These are phyloP conservation scores for Phytophthora palmivora DNA, from an alignment of 352 stramenopile genomes.

Conservation along the genomic window DNA sequence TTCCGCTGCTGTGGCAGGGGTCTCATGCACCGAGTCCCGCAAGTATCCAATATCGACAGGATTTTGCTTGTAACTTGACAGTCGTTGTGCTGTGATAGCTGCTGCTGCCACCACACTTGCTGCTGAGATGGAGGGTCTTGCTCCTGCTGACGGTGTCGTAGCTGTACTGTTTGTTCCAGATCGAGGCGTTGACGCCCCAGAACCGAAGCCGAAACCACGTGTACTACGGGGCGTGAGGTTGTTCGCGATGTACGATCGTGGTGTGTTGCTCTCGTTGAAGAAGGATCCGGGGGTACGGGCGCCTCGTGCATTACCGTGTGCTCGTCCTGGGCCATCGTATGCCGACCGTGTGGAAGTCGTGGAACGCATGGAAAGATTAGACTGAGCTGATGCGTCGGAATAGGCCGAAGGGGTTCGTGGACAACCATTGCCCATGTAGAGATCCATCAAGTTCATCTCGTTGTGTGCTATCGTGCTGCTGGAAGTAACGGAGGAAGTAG, in stretches of 20 bases:
- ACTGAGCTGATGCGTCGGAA: slow-evolving; percentile 76
- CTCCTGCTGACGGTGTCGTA: slow-evolving; percentile 35
- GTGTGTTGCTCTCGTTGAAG: slow-evolving; percentile 71
- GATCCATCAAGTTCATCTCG: slow-evolving; percentile 87
- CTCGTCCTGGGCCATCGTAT: slow-evolving; percentile 46
- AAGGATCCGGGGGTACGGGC: slow-evolving; percentile 43
- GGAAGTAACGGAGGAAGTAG: slow-evolving; percentile 79
- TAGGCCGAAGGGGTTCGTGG: slow-evolving; percentile 77
- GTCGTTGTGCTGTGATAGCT: slow-evolving; percentile 50
- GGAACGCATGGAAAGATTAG: slow-evolving; percentile 82
- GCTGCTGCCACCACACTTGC: slow-evolving; percentile 42
- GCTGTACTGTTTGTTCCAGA: slow-evolving; percentile 50
- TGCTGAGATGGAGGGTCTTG: slow-evolving; percentile 44
- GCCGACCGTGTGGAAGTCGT: slow-evolving; percentile 72
- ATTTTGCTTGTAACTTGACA: slow-evolving; percentile 73
- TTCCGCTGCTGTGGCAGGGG: slow-evolving; percentile 5
- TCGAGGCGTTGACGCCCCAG: slow-evolving; percentile 43
- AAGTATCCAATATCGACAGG: slow-evolving; percentile 77
- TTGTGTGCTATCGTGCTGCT: slow-evolving; percentile 83
- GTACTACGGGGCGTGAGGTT: slow-evolving; percentile 61
- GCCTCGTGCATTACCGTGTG: slow-evolving; percentile 24
- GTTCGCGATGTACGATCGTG: slow-evolving; percentile 79
- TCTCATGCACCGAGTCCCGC: slow-evolving; percentile 53
- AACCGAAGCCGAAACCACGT: slow-evolving; percentile 40
- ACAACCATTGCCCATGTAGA: slow-evolving; percentile 67